Evolutionary conservation across 106 monocot genomes (phyloP), one percentile per base, ranked within the genome.

Genomic region (Amphibolis antarctica): DNA sequence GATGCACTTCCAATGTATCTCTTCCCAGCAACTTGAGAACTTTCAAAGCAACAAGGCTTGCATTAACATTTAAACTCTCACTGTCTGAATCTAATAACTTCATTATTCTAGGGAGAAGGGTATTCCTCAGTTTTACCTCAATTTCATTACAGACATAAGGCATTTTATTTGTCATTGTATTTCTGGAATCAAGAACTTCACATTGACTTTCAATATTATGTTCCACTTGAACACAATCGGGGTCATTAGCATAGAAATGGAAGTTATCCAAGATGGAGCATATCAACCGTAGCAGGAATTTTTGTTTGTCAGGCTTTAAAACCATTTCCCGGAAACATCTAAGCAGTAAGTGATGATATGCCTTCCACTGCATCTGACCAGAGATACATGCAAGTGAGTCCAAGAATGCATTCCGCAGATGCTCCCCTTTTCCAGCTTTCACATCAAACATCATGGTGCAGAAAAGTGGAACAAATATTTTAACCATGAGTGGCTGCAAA

Each of bases 381-480:
- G 79, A 75, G 56, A 96, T 78, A 49, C 82, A 84, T 76, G 86
- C 89, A 66, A 96, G 77, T 31, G 90, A 67, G 28, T 81, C 84
- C 64, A 87, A 31, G 46, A 78, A 96, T 51, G 78, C 86, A 84
- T 86, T 77, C 59, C 78, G 82, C 25, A 86, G 26, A 66, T 90
- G 82, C 55, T 85, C 90, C 17, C 85, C 86, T 56, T 96, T 96
- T 53, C 86, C 84, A 65, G 76, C 84, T 78, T 84, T 86, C 19
- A 84, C 79, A 45, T 82, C 78, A 77, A 87, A 78, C 66, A 96
- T 64, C 90, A 96, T 90, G 63, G 77, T 84, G 75, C 84, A 82
- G 53, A 96, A 73, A 15, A 90, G 71, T 69, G 89, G 96, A 63
- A 96, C 76, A 75, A 96, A 96, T 55, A 96, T 71, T 66, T 87